Conservation (phyloP, 2,329 filamentous ascomycete genomes). For the Botryotinia narcissicola region DNA sequence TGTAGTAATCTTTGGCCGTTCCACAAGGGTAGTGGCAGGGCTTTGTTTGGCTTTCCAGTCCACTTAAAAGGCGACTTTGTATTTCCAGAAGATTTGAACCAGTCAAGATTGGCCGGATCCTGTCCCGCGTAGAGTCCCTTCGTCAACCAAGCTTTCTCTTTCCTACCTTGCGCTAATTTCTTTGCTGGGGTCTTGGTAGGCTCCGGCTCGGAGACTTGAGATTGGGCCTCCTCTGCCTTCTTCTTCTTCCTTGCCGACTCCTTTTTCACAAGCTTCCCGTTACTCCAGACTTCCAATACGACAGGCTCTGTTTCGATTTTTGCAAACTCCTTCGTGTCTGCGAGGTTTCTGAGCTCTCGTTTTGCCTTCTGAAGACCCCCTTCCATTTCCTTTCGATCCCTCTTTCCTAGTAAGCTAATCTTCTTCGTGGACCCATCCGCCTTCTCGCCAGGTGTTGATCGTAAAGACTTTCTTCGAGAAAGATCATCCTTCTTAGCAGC, state of each 20-base stretch:
- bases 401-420: constrained; percentile 58
- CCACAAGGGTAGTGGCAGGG: constrained; percentile 76
- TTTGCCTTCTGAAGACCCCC: constrained; percentile 44
- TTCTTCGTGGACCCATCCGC: constrained; percentile 47
- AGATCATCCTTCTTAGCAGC: constrained; percentile 32
- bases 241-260: constrained; percentile 41
- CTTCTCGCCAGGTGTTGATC: constrained; percentile 43
- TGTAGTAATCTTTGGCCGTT: constrained; percentile 69
- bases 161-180: constrained; percentile 31
- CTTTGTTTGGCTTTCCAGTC: constrained; percentile 51
- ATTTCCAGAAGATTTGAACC: constrained; percentile 29
- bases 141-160: constrained; percentile 57
- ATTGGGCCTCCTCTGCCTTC: constrained; percentile 36
- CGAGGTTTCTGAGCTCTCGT: constrained; percentile 58
- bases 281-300: constrained; percentile 60
- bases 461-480: constrained; percentile 41
- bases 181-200: constrained; percentile 2
- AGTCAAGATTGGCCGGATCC: constrained; percentile 40
- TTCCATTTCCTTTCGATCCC: constrained; percentile 54
- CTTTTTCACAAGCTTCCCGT: constrained; percentile 57
- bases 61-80: constrained; percentile 38
- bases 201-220: constrained; percentile 9
- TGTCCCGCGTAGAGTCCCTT: constrained; percentile 90
- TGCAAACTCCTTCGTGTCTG: constrained; percentile 61
- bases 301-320: constrained; percentile 59